phyloP scores from a whole-genome alignment of 371 early-diverging fungal genomes.

The Apophysomyces ossiformis region DNA sequence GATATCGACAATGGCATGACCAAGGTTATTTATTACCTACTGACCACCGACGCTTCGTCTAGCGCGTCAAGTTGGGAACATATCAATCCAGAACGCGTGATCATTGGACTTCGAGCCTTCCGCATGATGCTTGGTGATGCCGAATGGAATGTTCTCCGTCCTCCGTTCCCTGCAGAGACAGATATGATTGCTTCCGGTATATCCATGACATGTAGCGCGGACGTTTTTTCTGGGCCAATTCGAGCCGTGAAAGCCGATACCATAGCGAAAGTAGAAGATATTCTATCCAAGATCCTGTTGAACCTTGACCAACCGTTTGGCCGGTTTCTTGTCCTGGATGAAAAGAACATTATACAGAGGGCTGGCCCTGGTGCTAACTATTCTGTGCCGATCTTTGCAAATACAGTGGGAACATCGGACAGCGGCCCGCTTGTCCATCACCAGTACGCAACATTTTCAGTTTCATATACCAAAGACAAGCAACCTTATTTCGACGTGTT shows the following conservation, averaged over 20 bases:
- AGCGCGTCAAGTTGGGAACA: conserved; percentile 52
- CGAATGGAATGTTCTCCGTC: conserved; percentile 56
- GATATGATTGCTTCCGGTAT: conserved; percentile 54
- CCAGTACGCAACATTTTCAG: conserved; percentile 62
- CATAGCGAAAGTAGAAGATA: conserved; percentile 60
- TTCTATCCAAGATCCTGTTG: conserved; percentile 54
- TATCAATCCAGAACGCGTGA: conserved; percentile 75
- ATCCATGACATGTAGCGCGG: conserved; percentile 39
- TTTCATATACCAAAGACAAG: conserved; percentile 68
- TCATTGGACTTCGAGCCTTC: conserved; percentile 77
- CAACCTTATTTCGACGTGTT: conserved; percentile 74
- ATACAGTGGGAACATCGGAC: conserved; percentile 29
- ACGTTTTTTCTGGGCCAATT: conserved; percentile 40
- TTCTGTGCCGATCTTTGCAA: conserved; percentile 43
- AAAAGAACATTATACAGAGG: conserved; percentile 53
- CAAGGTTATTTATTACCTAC: conserved; percentile 67
- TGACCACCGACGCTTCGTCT: conserved; percentile 61
- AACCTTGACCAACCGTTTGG: conserved; percentile 65
- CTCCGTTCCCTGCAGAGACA: conserved; percentile 60
- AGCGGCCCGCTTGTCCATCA: conserved; percentile 58
- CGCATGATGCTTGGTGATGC: conserved; percentile 72
- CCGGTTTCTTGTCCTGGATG: conserved; percentile 50
- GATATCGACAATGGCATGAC: conserved; percentile 83
- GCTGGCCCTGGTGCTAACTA: conserved; percentile 28
- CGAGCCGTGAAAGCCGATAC: conserved; percentile 51